Evolutionary conservation across 805 yeast species (phyloP).

Genomic region (Metschnikowia lachancei): DNA sequence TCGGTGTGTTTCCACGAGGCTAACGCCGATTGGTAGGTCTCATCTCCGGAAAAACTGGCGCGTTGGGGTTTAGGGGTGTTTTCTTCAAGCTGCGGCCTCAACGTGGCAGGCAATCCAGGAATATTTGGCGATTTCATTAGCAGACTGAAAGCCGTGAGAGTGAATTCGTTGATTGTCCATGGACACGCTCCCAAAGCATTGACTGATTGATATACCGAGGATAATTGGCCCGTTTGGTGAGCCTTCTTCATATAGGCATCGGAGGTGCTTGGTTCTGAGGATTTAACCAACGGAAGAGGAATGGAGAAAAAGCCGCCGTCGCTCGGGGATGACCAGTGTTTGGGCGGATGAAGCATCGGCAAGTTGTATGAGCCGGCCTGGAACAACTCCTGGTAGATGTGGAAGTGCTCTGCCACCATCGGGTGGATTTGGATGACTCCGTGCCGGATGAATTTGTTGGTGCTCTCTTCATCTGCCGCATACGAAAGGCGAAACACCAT

Average conservation of each 20-base stretch:
- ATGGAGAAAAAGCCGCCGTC: conserved; percentile 36
- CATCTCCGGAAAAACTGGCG: conserved; percentile 3
- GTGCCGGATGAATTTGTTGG: conserved; percentile 4
- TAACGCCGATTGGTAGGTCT: neutral
- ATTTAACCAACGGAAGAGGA: conserved; percentile 25
- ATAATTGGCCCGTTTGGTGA: conserved; percentile 32
- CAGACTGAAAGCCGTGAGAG: conserved; percentile 24
- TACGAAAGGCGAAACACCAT: conserved; percentile 8
- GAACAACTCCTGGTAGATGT: conserved; percentile 11
- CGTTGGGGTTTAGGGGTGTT: conserved; percentile 3
- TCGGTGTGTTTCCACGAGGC: conserved; percentile 7
- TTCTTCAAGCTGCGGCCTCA: conserved; percentile 5
- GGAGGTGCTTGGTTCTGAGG: conserved; percentile 18
- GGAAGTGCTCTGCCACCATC: conserved; percentile 9
- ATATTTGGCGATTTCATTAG: conserved; percentile 22
- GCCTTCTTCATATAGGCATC: conserved; percentile 26
- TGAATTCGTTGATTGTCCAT: conserved; percentile 37
- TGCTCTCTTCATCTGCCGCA: neutral
- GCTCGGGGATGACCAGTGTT: conserved; percentile 32
- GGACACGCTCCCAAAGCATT: conserved; percentile 28
- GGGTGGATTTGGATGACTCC: conserved; percentile 17
- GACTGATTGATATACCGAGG: conserved; percentile 29
- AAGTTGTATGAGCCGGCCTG: conserved; percentile 16
- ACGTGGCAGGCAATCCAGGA: conserved; percentile 13
- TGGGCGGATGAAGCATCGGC: conserved; percentile 42